Conservation (phyloP, 2,329 filamentous ascomycete species). For the Apiospora sp. region DNA sequence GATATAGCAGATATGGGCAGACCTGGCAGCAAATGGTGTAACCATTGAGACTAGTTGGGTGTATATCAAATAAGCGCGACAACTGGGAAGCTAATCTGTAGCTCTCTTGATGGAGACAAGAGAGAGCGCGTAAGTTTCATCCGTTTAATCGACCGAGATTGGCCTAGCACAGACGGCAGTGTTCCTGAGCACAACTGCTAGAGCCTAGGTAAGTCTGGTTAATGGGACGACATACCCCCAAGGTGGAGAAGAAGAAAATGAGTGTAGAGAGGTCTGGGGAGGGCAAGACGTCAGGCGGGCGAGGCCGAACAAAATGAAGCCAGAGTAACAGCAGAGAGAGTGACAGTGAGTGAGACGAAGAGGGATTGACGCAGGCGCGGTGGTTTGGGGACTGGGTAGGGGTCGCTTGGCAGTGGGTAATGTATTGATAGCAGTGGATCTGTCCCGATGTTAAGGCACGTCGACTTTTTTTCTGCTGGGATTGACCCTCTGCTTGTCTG, state of each 20-base stretch:
- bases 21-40: background rate
- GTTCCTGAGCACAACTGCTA: background rate
- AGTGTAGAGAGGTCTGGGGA: background rate
- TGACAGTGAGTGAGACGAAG: no score
- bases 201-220: background rate
- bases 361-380: constrained; percentile 12
- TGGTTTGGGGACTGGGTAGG: background rate
- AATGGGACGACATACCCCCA: background rate
- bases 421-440: constrained; percentile 16
- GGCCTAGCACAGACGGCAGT: background rate
- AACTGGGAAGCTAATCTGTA: background rate
- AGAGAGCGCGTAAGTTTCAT: background rate
- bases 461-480: background rate
- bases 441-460: background rate
- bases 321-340: background rate
- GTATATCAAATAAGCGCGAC: constrained; percentile 1
- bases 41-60: background rate
- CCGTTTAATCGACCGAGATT: constrained; percentile 5
- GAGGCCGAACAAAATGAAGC: background rate
- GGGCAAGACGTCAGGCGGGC: background rate
- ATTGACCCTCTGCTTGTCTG: background rate
- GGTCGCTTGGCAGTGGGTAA: background rate
- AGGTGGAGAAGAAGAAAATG: constrained; percentile 2
- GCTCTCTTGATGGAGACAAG: background rate
- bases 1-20: background rate